These are phyloP conservation scores for Phytophthora citrophthora DNA, from an alignment of 352 stramenopile species.

Conservation along the genomic window DNA sequence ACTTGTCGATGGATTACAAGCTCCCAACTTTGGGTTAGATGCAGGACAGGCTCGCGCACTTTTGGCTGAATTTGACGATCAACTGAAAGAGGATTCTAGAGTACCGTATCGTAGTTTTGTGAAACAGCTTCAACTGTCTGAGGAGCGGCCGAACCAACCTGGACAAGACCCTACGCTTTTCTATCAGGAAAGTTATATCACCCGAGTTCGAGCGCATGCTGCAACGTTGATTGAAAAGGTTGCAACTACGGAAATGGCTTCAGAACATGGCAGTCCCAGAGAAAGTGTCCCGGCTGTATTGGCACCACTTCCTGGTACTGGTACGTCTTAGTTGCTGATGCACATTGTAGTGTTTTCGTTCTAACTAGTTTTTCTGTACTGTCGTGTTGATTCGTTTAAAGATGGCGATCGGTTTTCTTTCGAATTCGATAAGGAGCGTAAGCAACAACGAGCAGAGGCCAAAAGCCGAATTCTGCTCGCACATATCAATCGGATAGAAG, in stretches of 20 bases:
- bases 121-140: conserved; percentile 35
- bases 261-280: neutral
- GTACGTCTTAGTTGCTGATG: too few relatives aligned
- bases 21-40: conserved; percentile 42
- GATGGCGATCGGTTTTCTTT: conserved; percentile 48
- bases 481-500: conserved; percentile 60
- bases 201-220: conserved; percentile 49
- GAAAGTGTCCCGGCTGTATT: neutral
- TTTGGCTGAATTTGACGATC: conserved; percentile 40
- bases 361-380: neutral
- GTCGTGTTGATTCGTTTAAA: neutral
- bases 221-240: conserved; percentile 39
- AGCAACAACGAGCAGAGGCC: conserved; percentile 38
- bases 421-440: conserved; percentile 55
- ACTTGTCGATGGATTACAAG: conserved; percentile 44
- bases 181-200: conserved; percentile 57
- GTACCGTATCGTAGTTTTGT: conserved; percentile 60
- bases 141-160: conserved; percentile 9
- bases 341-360: too few relatives aligned
- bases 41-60: conserved; percentile 40
- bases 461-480: conserved; percentile 48
- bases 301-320: neutral
- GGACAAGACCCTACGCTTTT: conserved; percentile 46
- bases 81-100: conserved; percentile 25
- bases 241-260: neutral